phyloP scores from a whole-genome alignment of 2,329 filamentous ascomycete genomes.

The Alternaria burnsii region DNA sequence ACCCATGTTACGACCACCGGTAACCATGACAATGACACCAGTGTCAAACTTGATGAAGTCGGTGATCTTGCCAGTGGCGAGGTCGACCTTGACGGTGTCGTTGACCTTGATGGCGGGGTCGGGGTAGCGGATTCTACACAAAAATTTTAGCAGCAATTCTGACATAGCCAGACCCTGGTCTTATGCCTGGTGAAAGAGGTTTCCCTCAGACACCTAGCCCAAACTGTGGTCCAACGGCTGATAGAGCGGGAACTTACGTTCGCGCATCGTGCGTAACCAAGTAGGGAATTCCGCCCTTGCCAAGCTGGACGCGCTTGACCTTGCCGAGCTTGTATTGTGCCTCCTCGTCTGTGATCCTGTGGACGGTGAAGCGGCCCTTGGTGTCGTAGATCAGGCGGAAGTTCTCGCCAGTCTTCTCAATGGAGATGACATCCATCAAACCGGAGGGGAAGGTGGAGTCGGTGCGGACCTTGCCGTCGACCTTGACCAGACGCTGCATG shows the following conservation, averaged over 20 bases:
- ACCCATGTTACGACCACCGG: conserved; percentile 99
- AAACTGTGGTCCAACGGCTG: conserved; percentile 87
- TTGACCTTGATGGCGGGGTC: conserved; percentile 99
- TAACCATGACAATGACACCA: conserved; percentile 97
- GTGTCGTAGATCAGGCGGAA: conserved; percentile 99
- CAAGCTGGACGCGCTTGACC: conserved; percentile 99
- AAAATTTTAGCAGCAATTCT: conserved; percentile 50
- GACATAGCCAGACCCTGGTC: conserved; percentile 89
- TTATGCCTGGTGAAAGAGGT: conserved; percentile 88
- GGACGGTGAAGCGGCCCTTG: conserved; percentile 99
- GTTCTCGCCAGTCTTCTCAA: conserved; percentile 99
- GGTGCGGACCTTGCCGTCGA: conserved; percentile 99
- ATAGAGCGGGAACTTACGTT: conserved; percentile 99
- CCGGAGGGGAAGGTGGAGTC: conserved; percentile 96
- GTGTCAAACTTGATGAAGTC: conserved; percentile 99
- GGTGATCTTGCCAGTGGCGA: conserved; percentile 94
- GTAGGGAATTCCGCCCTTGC: conserved; percentile 99
- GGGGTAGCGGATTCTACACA: conserved; percentile 93
- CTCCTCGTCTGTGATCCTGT: conserved; percentile 99
- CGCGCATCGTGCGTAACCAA: conserved; percentile 99
- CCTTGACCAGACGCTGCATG: conserved; percentile 99
- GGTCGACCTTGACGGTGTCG: conserved; percentile 99
- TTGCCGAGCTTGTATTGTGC: conserved; percentile 99
- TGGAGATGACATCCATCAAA: conserved; percentile 99
- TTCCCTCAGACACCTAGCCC: conserved; percentile 49